A percentile compares a stretch with the other conserved stretches of the same genome.
Conservation (phyloP, 371 early-diverging fungal genomes). For the Syncephalastrum racemosum region DNA sequence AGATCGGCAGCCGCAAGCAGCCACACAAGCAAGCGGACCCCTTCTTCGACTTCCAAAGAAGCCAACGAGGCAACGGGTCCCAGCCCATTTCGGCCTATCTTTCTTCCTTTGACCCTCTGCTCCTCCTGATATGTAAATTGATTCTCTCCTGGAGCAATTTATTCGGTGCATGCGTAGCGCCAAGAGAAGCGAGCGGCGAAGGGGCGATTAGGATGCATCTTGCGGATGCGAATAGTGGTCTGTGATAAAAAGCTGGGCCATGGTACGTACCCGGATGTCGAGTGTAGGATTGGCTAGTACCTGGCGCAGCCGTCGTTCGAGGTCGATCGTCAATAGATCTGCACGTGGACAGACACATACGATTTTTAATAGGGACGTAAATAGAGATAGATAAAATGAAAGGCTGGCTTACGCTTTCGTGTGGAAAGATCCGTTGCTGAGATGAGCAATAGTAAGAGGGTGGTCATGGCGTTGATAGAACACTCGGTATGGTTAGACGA, state of each 20-base stretch:
- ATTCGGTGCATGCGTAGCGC: too few species aligned
- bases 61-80: too few species aligned
- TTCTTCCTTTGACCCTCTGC: too few species aligned
- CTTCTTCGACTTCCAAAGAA: too few species aligned
- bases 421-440: constrained; percentile 4
- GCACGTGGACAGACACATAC: constrained; percentile 9
- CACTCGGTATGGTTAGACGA: constrained; percentile 1
- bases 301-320: constrained; percentile 5
- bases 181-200: too few species aligned
- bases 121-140: too few species aligned
- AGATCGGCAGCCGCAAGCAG: too few species aligned
- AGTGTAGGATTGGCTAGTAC: neutral
- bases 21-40: too few species aligned
- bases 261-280: constrained; percentile 8
- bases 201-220: too few species aligned
- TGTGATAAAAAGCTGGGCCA: constrained; percentile 29
- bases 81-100: too few species aligned
- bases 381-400: neutral
- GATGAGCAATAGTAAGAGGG: constrained; percentile 34
- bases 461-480: constrained; percentile 40
- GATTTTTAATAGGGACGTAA: constrained; percentile 15
- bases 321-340: constrained; percentile 10
- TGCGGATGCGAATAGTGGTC: constrained; percentile 21
- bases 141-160: too few species aligned
- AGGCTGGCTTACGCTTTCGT: neutral